Conservation (phyloP, 2,329 filamentous ascomycete species). For the Cyphellophora europaea region DNA sequence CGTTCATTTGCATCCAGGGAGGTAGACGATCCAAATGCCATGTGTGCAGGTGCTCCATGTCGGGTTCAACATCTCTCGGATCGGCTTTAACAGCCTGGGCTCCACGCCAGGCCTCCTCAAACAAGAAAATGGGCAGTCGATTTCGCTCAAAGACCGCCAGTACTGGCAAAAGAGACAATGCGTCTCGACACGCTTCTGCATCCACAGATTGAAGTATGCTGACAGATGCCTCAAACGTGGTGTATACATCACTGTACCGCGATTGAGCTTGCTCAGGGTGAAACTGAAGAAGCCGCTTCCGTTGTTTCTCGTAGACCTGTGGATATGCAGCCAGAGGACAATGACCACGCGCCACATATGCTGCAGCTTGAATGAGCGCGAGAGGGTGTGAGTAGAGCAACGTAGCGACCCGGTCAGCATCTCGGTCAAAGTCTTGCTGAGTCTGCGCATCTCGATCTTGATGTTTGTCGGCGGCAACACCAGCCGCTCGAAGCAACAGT, state of each 20-base stretch:
- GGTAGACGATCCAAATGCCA: slow-evolving; percentile 16
- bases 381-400: slow-evolving; percentile 14
- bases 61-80: slow-evolving; percentile 1
- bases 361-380: slow-evolving; percentile 14
- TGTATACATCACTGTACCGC: slow-evolving; percentile 26
- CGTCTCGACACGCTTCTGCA: slow-evolving; percentile 12
- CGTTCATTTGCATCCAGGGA: slow-evolving; percentile 10
- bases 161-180: slow-evolving; percentile 22
- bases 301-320: slow-evolving; percentile 15
- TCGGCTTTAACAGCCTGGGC: slow-evolving; percentile 2
- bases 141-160: slow-evolving; percentile 21
- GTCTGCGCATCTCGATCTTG: neutral
- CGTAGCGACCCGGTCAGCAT: slow-evolving; percentile 5
- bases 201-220: slow-evolving; percentile 12
- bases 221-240: slow-evolving; percentile 28
- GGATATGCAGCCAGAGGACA: slow-evolving; percentile 21
- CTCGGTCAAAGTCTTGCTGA: no score
- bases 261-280: slow-evolving; percentile 21
- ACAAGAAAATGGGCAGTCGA: slow-evolving; percentile 22
- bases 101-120: slow-evolving; percentile 21
- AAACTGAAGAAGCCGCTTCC: slow-evolving; percentile 21
- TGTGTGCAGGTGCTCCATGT: slow-evolving; percentile 5
- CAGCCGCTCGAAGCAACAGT: slow-evolving; percentile 8
- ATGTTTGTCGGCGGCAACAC: slow-evolving; percentile 3
- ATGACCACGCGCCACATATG: slow-evolving; percentile 20